Base-by-base conservation (phyloP, 1,139 yeast genomes). In the Candida sanyaensis region DNA sequence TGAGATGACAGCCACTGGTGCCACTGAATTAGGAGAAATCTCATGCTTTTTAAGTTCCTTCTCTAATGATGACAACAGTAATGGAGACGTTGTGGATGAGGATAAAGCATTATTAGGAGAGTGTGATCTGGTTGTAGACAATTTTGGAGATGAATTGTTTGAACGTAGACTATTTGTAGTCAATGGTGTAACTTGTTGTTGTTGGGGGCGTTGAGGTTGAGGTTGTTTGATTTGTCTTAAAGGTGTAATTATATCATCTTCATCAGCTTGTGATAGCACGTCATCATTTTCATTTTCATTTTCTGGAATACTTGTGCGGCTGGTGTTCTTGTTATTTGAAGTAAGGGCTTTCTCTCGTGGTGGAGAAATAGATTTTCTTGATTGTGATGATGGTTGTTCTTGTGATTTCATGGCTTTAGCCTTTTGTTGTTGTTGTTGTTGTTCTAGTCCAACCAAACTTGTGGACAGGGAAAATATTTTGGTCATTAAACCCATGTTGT, bases 401-500 rank as follows among this genome's bases (percentile, higher is more conserved):
- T 23, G 37, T 24, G 29, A 36, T 36, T 36, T 36, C 17, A 23
- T n/a, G 29, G 17, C 39, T 24, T 36, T 36, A 2, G 12, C 39
- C 29, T 40, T 40, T 11, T 28, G 41, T 30, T 50, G 49, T n/a
- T 53, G 50, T 17, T 17, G 21, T 17, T 17, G 21, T 17, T 17
- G 21, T 28, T 44, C 38, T 24, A 44, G 31, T n/a, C 43, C 47
- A 0, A 38, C 50, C 49, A 59, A 33, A 49, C 61, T 66, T 21
- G 65, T 58, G 26, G 63, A 56, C 42, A 40, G 42, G 24, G 42
- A 73, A 53, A 69, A 69, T 47, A 70, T 61, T 55, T 67, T 67
- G 24, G 73, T 73, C 45, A 68, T 53, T 51, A 40, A 30, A 30
- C 42, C 42, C 42, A 40, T 40, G 9, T 21, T 32, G 13, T 32